Conservation (phyloP, 306 rosid genomes). For the Vachellia pachyceras region DNA sequence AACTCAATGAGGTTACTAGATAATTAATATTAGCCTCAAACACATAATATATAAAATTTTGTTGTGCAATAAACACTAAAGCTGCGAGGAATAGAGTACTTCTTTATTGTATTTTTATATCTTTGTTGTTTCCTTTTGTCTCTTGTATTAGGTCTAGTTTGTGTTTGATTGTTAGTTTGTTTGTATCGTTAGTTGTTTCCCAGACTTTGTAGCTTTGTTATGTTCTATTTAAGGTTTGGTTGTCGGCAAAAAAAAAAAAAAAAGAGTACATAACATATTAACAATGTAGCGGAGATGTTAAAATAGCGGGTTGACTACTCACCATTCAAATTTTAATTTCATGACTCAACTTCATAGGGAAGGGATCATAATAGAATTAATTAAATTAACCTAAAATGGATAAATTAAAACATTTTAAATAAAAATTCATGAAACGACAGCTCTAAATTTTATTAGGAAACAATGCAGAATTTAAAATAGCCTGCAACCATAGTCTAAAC, state of each 20-base stretch:
- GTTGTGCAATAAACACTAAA: neutral
- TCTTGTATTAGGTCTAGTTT: too few species aligned
- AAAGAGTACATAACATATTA: neutral
- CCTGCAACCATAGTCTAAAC: neutral
- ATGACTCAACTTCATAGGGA: neutral
- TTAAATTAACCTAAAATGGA: neutral
- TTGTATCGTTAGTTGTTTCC: too few species aligned
- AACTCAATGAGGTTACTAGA: neutral
- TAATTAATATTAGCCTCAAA: neutral
- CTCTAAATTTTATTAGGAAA: neutral
- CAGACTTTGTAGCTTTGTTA: too few species aligned
- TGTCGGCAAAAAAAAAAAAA: too few species aligned
- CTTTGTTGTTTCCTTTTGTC: too few species aligned
- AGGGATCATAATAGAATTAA: neutral
- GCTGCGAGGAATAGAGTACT: neutral
- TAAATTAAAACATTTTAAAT: neutral
- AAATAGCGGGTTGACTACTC: neutral
- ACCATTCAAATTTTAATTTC: slow-evolving; percentile 14
- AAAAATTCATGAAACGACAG: neutral
- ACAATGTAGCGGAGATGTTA: neutral
- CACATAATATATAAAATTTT: neutral
- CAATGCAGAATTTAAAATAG: neutral
- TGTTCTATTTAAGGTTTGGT: too few species aligned
- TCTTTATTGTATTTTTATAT: too few species aligned
- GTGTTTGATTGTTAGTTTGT: too few species aligned